Conservation (phyloP, 352 stramenopile species). For the Phytophthora sp. region DNA sequence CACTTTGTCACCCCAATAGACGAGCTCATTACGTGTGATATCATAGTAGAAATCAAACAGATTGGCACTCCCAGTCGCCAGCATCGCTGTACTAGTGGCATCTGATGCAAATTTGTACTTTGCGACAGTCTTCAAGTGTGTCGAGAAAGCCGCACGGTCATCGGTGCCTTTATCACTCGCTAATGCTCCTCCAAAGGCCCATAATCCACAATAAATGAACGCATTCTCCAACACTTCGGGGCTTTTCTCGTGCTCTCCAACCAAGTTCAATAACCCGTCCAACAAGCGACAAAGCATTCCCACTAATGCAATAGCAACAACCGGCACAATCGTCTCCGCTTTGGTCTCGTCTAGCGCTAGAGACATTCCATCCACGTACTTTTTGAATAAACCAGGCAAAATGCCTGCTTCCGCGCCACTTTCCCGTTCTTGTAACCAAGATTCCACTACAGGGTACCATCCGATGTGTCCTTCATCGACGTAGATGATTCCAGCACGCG, state of each 20-base stretch:
- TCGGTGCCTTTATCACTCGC: constrained; percentile 84
- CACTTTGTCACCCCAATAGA: constrained; percentile 81
- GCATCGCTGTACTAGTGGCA: constrained; percentile 18
- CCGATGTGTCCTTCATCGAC: constrained; percentile 94
- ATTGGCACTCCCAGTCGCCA: constrained; percentile 31
- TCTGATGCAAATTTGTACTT: constrained; percentile 76
- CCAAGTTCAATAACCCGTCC: constrained; percentile 87
- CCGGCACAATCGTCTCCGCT: constrained; percentile 58
- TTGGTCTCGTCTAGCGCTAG: constrained; percentile 74
- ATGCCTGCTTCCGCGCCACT: constrained; percentile 84
- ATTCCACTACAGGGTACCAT: constrained; percentile 94
- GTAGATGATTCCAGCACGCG: constrained; percentile 96
- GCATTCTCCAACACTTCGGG: constrained; percentile 93
- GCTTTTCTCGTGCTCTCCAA: constrained; percentile 85
- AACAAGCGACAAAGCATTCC: constrained; percentile 93
- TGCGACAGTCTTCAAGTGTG: constrained; percentile 58
- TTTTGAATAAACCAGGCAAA: constrained; percentile 92
- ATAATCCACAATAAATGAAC: constrained; percentile 95
- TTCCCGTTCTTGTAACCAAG: constrained; percentile 88
- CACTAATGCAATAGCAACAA: constrained; percentile 72
- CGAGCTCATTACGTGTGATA: constrained; percentile 70
- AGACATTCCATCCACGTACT: constrained; percentile 92
- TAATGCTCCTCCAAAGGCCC: constrained; percentile 95
- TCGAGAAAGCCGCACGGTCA: constrained; percentile 64
- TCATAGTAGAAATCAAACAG: constrained; percentile 89